Base-by-base conservation (phyloP, 1,284 basidiomycete genomes). In the Fomitopsis pinicola region DNA sequence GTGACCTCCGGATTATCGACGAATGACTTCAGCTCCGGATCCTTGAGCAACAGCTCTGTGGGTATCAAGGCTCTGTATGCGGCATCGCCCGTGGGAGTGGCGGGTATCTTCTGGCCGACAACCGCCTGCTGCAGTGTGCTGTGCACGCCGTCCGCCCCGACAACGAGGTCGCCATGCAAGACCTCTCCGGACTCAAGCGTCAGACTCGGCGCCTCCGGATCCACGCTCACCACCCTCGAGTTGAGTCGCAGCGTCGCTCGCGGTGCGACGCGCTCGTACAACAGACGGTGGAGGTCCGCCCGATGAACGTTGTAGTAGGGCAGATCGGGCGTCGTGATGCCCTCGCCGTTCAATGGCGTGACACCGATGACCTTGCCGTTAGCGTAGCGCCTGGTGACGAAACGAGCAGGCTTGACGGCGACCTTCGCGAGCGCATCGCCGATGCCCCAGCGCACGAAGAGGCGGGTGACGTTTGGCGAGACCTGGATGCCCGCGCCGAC, bases 241-340 rank as follows among this genome's bases (percentile, higher is more conserved):
- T 80, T 75, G 46, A 83, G 83, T 4, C 76, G 74, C 53, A 88
- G 75, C 2, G 74, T 70, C 19, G 85, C 84, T 36, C 67, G 68
- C 4, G 79, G 76, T 4, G 67, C 66, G 9, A 81, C 81, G 38
- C 82, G 75, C 28, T 82, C 80, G 62, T 78, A 78, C 14, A 88
- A 73, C 17, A 85, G 72, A 9, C 76, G 71, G 64, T 84, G 80
- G 44, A 89, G 77, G 59, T 86, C 82, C 14, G 82, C 83, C 59
- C 87, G 83, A 77, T 89, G 77, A 55, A 80, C 72, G 63, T 82
- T 78, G 64, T 78, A 80, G 68, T 81, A 82, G 1, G 80, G 80
- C 48, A 54, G 52, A 17, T 54, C 52, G 33, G 52, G 52, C 14
- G 52, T 36, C n/a, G 52, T 54, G 35, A 54, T 9, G 35, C 52